Percentiles rank a stretch among this genome's conserved stretches.
Evolutionary conservation across 805 yeast genomes (phyloP).

Genomic region (Starmerella apicola): DNA sequence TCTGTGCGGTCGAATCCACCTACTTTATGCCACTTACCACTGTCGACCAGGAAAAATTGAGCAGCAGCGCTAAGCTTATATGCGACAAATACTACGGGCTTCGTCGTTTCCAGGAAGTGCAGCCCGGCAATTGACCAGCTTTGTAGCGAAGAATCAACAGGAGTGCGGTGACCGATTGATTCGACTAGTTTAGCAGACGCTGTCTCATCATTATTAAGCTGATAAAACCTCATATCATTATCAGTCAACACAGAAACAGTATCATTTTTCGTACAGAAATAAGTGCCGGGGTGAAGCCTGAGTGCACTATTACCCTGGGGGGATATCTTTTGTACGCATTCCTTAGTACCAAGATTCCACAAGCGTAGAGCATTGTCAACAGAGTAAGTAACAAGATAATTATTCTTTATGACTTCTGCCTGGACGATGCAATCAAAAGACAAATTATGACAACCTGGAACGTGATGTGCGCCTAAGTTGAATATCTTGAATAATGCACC

Average conservation of each 20-base stretch:
- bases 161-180: neutral
- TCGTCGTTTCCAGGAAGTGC: neutral
- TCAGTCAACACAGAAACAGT: slow-evolving; percentile 8
- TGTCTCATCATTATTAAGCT: neutral
- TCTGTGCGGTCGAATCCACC: slow-evolving; percentile 6
- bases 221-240: slow-evolving; percentile 5
- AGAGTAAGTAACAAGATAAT: slow-evolving; percentile 37
- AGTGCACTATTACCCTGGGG: neutral
- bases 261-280: slow-evolving; percentile 4
- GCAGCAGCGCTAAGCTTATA: slow-evolving; percentile 16
- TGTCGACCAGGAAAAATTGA: slow-evolving; percentile 1
- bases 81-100: slow-evolving; percentile 11
- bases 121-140: slow-evolving; percentile 16
- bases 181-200: neutral
- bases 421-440: slow-evolving; percentile 30
- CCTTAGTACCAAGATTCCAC: slow-evolving; percentile 41
- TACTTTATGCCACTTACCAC: slow-evolving; percentile 5
- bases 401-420: slow-evolving; percentile 24
- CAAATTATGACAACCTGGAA: slow-evolving; percentile 35
- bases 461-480: slow-evolving; percentile 22
- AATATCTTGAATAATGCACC: slow-evolving; percentile 7
- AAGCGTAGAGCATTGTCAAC: slow-evolving; percentile 43
- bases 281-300: slow-evolving; percentile 13
- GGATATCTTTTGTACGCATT: slow-evolving; percentile 19
- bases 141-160: slow-evolving; percentile 3